Percentiles rank a stretch among this genome's conserved stretches.
Evolutionary conservation across 768 basidiomycete species (phyloP).

Genomic region (Holtermannia corniformis): DNA sequence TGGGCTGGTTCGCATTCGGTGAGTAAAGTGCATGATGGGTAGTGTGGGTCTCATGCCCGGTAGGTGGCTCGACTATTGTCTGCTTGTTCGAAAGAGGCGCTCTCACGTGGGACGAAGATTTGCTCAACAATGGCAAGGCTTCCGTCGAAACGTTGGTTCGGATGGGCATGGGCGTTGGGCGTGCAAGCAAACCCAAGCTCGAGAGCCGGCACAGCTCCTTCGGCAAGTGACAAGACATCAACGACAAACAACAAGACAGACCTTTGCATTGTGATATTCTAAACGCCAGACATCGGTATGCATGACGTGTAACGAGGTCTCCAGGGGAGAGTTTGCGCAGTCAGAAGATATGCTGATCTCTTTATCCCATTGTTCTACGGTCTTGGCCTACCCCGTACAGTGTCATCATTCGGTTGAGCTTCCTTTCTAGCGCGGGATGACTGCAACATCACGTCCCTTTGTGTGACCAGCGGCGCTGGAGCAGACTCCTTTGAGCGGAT

Average conservation of each 20-base stretch:
- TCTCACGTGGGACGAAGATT: conserved; percentile 85
- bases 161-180: conserved; percentile 76
- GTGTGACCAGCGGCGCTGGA: not conserved
- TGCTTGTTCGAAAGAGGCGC: conserved; percentile 74
- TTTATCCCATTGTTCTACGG: too few species aligned
- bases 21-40: conserved; percentile 26
- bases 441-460: not conserved
- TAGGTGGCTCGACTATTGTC: conserved; percentile 88
- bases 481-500: not conserved
- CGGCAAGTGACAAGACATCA: not conserved
- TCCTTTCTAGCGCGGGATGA: not conserved
- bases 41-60: conserved; percentile 4
- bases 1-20: conserved; percentile 95
- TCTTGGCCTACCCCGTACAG: too few species aligned
- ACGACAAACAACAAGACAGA: too few species aligned
- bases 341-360: too few species aligned
- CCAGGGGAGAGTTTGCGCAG: too few species aligned
- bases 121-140: conserved; percentile 70
- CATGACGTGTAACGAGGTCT: too few species aligned
- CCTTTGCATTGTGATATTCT: not conserved
- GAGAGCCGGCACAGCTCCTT: not conserved
- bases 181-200: not conserved
- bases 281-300: not conserved
- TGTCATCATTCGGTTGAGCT: not conserved
- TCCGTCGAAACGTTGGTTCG: conserved; percentile 83